Conservation (phyloP, 2,329 filamentous ascomycete genomes). For the Colletotrichum kahawae region DNA sequence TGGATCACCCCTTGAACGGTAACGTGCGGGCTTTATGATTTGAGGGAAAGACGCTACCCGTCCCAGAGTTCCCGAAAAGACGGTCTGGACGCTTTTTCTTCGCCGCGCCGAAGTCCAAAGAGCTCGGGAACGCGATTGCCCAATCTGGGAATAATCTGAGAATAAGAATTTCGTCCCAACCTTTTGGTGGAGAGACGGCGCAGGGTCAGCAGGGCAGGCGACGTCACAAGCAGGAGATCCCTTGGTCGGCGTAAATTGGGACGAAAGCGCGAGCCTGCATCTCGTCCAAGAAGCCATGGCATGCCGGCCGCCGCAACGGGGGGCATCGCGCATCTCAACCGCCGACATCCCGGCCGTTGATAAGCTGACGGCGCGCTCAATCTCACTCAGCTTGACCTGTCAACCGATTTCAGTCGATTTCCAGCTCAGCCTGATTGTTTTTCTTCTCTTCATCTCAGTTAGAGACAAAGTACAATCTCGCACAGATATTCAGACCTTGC, state of each 20-base stretch:
- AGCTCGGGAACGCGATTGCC: background rate
- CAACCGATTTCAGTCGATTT: background rate
- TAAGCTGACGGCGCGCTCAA: background rate
- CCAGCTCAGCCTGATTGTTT: background rate
- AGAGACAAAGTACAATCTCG: background rate
- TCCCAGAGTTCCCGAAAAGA: background rate
- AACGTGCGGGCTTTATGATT: background rate
- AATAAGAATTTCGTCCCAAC: background rate
- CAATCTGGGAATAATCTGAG: background rate
- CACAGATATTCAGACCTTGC: background rate
- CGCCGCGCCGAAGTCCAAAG: background rate
- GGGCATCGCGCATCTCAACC: background rate
- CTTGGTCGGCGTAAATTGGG: background rate
- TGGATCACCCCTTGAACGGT: background rate
- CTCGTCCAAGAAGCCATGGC: background rate
- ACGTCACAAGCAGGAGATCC: conserved; percentile 1
- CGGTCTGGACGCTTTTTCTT: background rate
- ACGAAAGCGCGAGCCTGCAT: background rate
- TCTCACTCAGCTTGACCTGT: background rate
- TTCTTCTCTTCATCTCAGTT: background rate
- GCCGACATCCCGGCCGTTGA: background rate
- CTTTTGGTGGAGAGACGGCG: background rate
- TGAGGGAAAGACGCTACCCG: background rate
- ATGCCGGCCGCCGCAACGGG: background rate
- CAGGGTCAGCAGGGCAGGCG: background rate